Evolutionary conservation across 164 flowering plant species (phyloP).

Genomic region (Hamamelis virginiana): DNA sequence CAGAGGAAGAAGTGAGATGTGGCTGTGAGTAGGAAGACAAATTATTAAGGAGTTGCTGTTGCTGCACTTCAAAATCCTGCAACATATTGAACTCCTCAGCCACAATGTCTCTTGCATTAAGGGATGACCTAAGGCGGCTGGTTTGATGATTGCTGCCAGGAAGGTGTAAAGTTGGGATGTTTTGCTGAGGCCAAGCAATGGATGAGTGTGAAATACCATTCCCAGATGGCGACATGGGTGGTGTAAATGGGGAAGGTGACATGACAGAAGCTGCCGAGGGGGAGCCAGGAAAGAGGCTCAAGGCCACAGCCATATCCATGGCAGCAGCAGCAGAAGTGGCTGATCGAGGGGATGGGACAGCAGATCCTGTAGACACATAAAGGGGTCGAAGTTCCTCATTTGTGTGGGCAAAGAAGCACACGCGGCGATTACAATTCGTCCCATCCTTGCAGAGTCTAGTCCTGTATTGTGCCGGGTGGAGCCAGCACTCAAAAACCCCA

Average conservation of each 20-base stretch:
- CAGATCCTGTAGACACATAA: conserved; percentile 14
- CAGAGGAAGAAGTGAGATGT: conserved; percentile 13
- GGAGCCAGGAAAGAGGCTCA: conserved; percentile 40
- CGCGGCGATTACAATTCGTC: conserved; percentile 1
- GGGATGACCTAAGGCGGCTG: conserved; percentile 45
- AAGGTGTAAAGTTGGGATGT: conserved; percentile 34
- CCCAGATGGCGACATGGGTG: conserved; percentile 36
- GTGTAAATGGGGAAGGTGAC: conserved; percentile 37
- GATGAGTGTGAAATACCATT: conserved; percentile 28
- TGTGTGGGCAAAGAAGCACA: conserved; percentile 13
- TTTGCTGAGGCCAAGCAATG: conserved; percentile 44
- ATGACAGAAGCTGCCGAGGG: conserved; percentile 28
- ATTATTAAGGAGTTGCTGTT: conserved; percentile 22
- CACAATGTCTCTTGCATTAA: conserved; percentile 42
- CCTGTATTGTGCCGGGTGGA: conserved; percentile 5
- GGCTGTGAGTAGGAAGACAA: conserved; percentile 21
- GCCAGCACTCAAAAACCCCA: conserved; percentile 14
- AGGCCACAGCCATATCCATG: conserved; percentile 44
- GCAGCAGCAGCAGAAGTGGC: conserved; percentile 25
- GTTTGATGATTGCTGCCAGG: conserved; percentile 43
- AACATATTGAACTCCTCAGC: conserved; percentile 23
- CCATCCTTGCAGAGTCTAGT: conserved; percentile 13
- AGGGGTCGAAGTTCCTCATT: conserved; percentile 11
- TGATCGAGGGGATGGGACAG: conserved; percentile 8
- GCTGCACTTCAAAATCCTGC: conserved; percentile 25